These are phyloP conservation scores for Chamaenerion angustifolium DNA, from an alignment of 345 rosid genomes.

Conservation along the genomic window DNA sequence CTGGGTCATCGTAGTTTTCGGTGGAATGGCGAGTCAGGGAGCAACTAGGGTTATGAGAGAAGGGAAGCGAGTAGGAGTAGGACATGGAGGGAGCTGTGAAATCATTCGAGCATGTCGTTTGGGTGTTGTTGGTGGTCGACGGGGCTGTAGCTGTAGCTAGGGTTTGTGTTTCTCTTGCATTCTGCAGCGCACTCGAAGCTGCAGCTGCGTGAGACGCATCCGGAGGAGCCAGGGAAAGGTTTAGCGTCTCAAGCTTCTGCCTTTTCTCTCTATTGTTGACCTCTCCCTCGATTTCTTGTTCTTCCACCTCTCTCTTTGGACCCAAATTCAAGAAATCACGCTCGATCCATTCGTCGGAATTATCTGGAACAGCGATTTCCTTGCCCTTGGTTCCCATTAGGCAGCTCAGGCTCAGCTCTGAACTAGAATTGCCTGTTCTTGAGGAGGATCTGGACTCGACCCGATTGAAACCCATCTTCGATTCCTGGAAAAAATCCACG, in stretches of 20 bases:
- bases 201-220: constrained; percentile 67
- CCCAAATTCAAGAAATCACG: constrained; percentile 82
- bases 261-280: constrained; percentile 28
- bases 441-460: constrained; percentile 25
- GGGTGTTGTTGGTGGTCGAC: constrained; percentile 20
- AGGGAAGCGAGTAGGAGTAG: constrained; percentile 61
- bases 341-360: constrained; percentile 71
- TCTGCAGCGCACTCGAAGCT: constrained; percentile 59
- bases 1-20: constrained; percentile 65
- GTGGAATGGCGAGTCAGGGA: constrained; percentile 80
- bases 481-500: constrained; percentile 41
- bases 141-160: constrained; percentile 12
- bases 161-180: constrained; percentile 11
- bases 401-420: constrained; percentile 82
- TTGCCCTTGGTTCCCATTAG: constrained; percentile 83
- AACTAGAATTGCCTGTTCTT: constrained; percentile 17
- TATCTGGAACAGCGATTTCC: constrained; percentile 39
- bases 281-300: constrained; percentile 17
- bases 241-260: constrained; percentile 40
- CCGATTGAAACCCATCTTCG: constrained; percentile 33
- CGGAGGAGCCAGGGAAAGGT: constrained; percentile 77
- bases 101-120: constrained; percentile 66
- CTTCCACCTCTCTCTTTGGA: constrained; percentile 37
- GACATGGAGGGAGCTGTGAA: constrained; percentile 82
- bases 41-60: constrained; percentile 92